Base-by-base conservation (phyloP, 129 eudicot genomes). In the Deinandra increscens region DNA sequence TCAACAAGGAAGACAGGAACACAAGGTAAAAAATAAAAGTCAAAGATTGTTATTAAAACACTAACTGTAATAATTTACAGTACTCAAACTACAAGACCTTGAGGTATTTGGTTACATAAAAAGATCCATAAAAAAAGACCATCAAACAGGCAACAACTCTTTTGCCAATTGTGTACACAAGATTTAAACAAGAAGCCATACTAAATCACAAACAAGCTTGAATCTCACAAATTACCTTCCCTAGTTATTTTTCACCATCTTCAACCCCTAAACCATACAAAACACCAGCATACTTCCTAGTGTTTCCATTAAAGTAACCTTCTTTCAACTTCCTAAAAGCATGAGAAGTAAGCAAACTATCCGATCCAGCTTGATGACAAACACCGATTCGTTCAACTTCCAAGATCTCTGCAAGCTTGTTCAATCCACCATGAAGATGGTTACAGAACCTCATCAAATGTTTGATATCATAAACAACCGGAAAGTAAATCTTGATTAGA, bases 361-460 rank as follows among this genome's bases (percentile, higher is more conserved):
- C 91, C 4, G 91, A 86, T 56, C 91, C 91, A 7, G 91, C 91
- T 42, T 86, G 91, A 71, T 86, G 91, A 22, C 88, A 80, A 49
- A 83, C 75, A 14, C 92, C 92, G 56, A 83, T 60, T 70, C 92
- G 72, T 75, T 86, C 72, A 34, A 86, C 84, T 43, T 86, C 92
- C 82, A 86, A 78, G 37, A 86, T 78, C 61, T 86, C 92, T 0
- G 88, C 92, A 51, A 86, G 84, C 76, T 83, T 83, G 64, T 86
- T 86, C 55, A 86, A 74, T 49, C 92, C 92, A 68, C 92, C 92
- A 75, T 86, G 92, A 76, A 86, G 88, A 69, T 81, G 79, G 45
- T 86, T 86, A 51, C 92, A 86, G 29, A 81, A 86, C 86, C 82
- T 86, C 86, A 81, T 83, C 86, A 86, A 78, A 71, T 86, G 91